Conservation (phyloP, 2,329 filamentous ascomycete genomes). For the Sporothrix schenckii region DNA sequence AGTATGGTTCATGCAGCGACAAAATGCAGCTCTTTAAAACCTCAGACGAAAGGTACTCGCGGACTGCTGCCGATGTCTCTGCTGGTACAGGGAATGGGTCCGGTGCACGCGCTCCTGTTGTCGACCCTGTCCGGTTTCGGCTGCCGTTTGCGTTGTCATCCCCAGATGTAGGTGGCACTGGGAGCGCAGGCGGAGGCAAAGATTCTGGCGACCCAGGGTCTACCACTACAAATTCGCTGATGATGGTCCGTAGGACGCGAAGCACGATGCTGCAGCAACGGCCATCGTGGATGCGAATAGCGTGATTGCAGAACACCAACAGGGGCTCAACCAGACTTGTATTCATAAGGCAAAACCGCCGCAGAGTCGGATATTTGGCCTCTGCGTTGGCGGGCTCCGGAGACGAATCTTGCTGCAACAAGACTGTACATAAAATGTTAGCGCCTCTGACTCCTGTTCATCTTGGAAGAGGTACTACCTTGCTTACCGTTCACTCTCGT, state of each 20-base stretch:
- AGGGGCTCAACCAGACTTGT: constrained; percentile 82
- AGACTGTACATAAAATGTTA: constrained; percentile 39
- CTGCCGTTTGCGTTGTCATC: constrained; percentile 16
- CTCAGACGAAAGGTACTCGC: constrained; percentile 86
- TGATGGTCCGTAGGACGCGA: constrained; percentile 80
- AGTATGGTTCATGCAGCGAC: constrained; percentile 92
- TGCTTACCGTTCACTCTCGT: constrained; percentile 58
- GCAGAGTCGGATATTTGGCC: constrained; percentile 61
- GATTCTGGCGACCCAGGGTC: constrained; percentile 7
- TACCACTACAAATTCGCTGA: constrained; percentile 70
- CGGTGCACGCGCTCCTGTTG: constrained; percentile 34
- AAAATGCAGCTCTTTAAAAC: constrained; percentile 88
- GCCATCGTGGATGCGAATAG: constrained; percentile 85
- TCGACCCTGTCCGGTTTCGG: constrained; percentile 3
- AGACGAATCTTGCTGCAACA: constrained; percentile 40
- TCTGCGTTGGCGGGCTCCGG: constrained; percentile 40
- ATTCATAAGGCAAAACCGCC: constrained; percentile 79
- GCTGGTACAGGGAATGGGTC: constrained; percentile 51
- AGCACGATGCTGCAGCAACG: constrained; percentile 85
- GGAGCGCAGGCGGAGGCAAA: constrained; percentile 18
- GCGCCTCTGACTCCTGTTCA: not conserved
- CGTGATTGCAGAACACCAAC: constrained; percentile 88
- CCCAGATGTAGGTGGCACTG: constrained; percentile 21
- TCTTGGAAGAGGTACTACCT: not conserved
- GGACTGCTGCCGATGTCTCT: constrained; percentile 66